Percentiles rank a stretch among this genome's conserved stretches.
Conservation (phyloP, 2,329 filamentous ascomycete species). For the Gyromitra esculenta region DNA sequence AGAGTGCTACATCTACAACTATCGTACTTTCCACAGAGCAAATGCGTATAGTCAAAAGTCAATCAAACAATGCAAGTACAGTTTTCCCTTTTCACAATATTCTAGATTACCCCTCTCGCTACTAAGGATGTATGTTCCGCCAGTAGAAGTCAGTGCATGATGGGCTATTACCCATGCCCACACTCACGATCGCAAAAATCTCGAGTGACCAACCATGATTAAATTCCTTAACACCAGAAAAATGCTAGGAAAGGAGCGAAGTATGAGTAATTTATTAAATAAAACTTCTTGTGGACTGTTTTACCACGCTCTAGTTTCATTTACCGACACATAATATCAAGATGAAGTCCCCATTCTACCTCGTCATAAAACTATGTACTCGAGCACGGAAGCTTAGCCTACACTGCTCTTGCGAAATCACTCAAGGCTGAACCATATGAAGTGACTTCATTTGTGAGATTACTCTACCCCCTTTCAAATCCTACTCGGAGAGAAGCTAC, state of each 20-base stretch:
- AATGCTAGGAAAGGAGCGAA: not conserved
- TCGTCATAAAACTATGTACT: not conserved
- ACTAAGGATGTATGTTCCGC: not conserved
- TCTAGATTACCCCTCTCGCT: not conserved
- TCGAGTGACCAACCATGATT: conserved; percentile 18
- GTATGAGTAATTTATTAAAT: not conserved
- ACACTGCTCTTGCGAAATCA: not conserved
- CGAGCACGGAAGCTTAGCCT: not conserved
- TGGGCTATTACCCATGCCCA: not conserved
- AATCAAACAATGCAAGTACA: too few relatives aligned
- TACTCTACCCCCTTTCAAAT: not conserved
- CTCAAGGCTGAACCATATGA: not conserved
- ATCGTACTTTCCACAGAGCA: too few relatives aligned
- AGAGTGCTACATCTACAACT: too few relatives aligned
- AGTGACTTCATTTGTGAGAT: not conserved
- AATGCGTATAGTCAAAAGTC: too few relatives aligned
- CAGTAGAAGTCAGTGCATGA: too few relatives aligned
- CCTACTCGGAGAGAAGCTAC: not conserved
- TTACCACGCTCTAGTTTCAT: not conserved
- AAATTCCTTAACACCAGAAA: not conserved
- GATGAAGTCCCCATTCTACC: not conserved
- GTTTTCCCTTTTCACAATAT: not conserved
- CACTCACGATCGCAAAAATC: not conserved
- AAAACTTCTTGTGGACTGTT: not conserved
- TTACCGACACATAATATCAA: not conserved